Evolutionary conservation across 148 eudicot genomes (phyloP), one percentile per base, ranked within the genome.

Genomic region (Chenopodium album): DNA sequence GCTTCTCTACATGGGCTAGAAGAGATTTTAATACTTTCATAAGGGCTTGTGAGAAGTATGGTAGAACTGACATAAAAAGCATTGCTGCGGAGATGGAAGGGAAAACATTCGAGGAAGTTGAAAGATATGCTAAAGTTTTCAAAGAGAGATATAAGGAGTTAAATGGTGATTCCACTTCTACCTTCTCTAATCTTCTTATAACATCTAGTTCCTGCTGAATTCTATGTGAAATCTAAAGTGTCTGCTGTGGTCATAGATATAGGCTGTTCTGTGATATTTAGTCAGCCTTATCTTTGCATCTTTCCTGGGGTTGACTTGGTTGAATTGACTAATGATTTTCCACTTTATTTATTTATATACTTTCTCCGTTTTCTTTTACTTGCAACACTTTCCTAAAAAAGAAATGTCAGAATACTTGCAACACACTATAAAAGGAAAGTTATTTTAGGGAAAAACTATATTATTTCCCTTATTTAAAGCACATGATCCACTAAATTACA

Each of bases 31-130:
- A 96, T 87, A 90, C 95, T 41, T 96, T 96, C 85, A 89, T 92
- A 77, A 89, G 98, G 90, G 99, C 98, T 52, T 94, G 99, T 85
- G 98, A 97, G 85, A 97, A 91, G 84, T 92, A 89, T 87, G 99
- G 99, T 20, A 89, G 99, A 78, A 87, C 80, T 85, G 99, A 97
- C 86, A 82, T 92, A 34, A 88, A 77, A 76, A 82, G 90, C 84
- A 92, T 97, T 86, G 95, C 95, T 83, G 81, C 81, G 78, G 98
- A 97, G 90, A 97, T 97, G 99, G 99, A 97, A 82, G 98, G 99
- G 74, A 97, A 97, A 90, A 77, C 90, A 19, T 94, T 82, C 10
- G 98, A 94, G 78, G 98, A 97, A 81, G 98, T 97, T 71, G 95
- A 94, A 90, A 91, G 98, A 92, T 97, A 97, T 87, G 95, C 97